phyloP scores from a whole-genome alignment of 1,139 yeast species.

The Debaryomycetaceae sp. region DNA sequence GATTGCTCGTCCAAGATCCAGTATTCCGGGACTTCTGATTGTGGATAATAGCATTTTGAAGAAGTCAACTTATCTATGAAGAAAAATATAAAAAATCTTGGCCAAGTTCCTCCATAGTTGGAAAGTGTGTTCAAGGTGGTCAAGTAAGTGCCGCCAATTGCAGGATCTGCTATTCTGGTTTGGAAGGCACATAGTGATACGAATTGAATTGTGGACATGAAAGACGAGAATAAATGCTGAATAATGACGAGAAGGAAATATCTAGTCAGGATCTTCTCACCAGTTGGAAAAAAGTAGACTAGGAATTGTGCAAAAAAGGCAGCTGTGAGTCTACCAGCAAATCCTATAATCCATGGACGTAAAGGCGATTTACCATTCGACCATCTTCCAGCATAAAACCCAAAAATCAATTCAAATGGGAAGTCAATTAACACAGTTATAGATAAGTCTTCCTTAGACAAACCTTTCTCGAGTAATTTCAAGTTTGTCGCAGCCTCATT shows the following conservation, averaged over 20 bases:
- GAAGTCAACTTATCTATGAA: constrained; percentile 76
- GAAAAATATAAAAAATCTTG: constrained; percentile 70
- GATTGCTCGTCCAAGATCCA: constrained; percentile 24
- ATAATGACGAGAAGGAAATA: constrained; percentile 70
- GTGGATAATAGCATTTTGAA: constrained; percentile 48
- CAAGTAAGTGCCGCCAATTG: constrained; percentile 97
- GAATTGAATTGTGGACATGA: constrained; percentile 93
- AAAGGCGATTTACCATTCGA: constrained; percentile 71
- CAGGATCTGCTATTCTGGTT: constrained; percentile 91
- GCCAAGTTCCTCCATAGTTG: constrained; percentile 98
- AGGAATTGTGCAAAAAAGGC: constrained; percentile 75
- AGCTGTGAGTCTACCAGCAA: constrained; percentile 75
- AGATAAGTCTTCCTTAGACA: constrained; percentile 89
- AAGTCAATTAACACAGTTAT: constrained; percentile 90
- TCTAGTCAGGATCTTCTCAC: constrained; percentile 38
- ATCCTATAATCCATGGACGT: constrained; percentile 88
- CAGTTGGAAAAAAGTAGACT: constrained; percentile 67
- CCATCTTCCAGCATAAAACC: constrained; percentile 96
- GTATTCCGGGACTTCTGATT: constrained; percentile 9
- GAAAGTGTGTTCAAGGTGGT: constrained; percentile 89
- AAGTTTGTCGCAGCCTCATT: constrained; percentile 95
- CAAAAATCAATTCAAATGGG: constrained; percentile 93
- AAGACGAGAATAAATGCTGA: constrained; percentile 82
- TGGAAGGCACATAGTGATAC: constrained; percentile 94
- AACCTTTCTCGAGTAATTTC: constrained; percentile 88